Base-by-base conservation (phyloP, 2,329 filamentous ascomycete genomes). In the Penicillium verrucosum region DNA sequence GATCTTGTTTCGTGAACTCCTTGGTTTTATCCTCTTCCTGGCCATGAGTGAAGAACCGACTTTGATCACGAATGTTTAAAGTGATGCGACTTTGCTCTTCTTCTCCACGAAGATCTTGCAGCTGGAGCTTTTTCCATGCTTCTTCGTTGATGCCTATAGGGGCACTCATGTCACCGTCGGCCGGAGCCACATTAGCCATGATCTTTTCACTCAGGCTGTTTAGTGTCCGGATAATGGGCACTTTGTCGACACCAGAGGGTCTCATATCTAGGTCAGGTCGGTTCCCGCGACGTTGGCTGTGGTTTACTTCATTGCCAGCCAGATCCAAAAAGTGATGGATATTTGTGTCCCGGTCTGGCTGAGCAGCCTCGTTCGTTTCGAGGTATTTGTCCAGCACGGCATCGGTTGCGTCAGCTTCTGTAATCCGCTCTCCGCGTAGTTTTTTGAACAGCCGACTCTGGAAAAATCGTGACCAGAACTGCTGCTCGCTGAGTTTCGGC, bases 381-480 rank as follows among this genome's bases (percentile, higher is more conserved):
- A 96, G 83, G 71, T 96, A 97, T 63, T 88, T 88, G 74, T 97
- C 94, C 59, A 97, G 87, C 9, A 94, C 80, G 18, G 85, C 81
- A 73, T 97, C 92, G 9, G 84, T 83, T 16, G 85, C 80, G 71
- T 97, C 93, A 4, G 82, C 83, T 9, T 93, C 90, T 0, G 85
- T 85, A 43, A 96, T 85, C 51, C 90, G 89, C 75, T 97, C 92
- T 37, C 95, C 94, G 56, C 92, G 90, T 54, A 99, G 79, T 70
- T 92, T 93, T 76, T 96, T 97, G 63, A 92, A 91, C 9, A 99
- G 78, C 55, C 89, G 85, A 73, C 91, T 96, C 59, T 92, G 85
- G 72, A 99, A 97, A 76, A 99, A 99, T 14, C 90, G 84, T 6
- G 89, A 89, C 92, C 93, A 99, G 71, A 99, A 99, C 48, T 90